A percentile compares a stretch with the other conserved stretches of the same genome.
Conservation (phyloP, 2,329 filamentous ascomycete species). For the Fulvia fulva region DNA sequence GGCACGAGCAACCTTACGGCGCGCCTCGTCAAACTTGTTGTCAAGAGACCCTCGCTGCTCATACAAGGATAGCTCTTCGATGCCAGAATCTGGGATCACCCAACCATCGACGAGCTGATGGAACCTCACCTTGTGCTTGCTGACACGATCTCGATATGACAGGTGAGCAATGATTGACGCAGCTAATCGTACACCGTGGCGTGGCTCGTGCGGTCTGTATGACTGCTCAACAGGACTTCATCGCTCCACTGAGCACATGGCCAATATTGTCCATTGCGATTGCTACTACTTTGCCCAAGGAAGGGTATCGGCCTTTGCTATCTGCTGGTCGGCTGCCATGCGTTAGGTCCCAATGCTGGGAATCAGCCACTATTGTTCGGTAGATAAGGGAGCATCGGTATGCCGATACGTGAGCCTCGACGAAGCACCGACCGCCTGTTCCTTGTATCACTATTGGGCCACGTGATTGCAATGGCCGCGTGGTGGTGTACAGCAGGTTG, state of each 20-base stretch:
- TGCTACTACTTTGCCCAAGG: neutral
- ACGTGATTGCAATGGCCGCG: neutral
- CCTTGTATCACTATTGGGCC: neutral
- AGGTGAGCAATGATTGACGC: neutral
- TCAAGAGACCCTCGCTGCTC: neutral
- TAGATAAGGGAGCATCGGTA: neutral
- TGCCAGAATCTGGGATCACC: neutral
- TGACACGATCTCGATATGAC: slow-evolving; percentile 2
- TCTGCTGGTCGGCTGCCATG: neutral
- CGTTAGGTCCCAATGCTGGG: neutral
- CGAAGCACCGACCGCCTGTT: neutral
- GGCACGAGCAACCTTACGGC: neutral
- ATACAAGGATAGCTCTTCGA: neutral
- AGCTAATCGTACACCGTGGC: neutral
- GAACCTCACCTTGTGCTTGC: neutral
- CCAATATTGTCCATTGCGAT: neutral
- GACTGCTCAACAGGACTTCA: neutral
- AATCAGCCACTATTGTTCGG: neutral
- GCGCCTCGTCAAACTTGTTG: neutral
- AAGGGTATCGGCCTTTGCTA: neutral
- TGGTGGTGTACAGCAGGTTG: neutral
- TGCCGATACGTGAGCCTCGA: neutral
- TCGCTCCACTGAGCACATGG: neutral
- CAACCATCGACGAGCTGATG: neutral
- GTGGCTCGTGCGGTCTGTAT: neutral